Percentiles rank a stretch among this genome's conserved stretches.
Evolutionary conservation across 768 basidiomycete species (phyloP).

Genomic region (Leccinum disarticulatum): DNA sequence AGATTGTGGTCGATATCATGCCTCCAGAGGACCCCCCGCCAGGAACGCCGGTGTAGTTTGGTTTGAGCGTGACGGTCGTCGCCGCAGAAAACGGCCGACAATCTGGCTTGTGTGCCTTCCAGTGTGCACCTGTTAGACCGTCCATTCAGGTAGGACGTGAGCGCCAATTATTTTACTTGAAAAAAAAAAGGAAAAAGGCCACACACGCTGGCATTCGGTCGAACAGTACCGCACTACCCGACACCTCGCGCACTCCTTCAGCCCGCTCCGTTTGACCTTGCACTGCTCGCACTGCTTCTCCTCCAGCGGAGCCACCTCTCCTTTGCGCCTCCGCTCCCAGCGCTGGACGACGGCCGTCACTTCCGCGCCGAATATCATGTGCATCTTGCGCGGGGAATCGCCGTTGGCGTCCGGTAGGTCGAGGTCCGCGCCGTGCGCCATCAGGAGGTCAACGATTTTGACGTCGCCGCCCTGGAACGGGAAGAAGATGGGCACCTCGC

Average conservation of each 20-base stretch:
- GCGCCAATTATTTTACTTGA: not conserved
- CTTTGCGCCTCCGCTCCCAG: slow-evolving; percentile 48
- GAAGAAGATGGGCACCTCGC: slow-evolving; percentile 41
- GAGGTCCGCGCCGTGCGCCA: slow-evolving; percentile 51
- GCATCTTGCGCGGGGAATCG: slow-evolving; percentile 32
- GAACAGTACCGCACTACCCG: slow-evolving; percentile 53
- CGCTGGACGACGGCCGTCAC: slow-evolving; percentile 44
- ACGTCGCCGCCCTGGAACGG: slow-evolving; percentile 36
- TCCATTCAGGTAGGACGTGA: not conserved
- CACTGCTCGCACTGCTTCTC: slow-evolving; percentile 46
- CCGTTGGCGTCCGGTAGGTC: slow-evolving; percentile 42
- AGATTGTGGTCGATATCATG: slow-evolving; percentile 12
- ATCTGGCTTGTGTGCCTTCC: slow-evolving; percentile 46
- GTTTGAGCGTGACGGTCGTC: slow-evolving; percentile 48
- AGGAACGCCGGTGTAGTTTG: slow-evolving; percentile 33
- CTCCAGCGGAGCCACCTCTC: slow-evolving; percentile 41
- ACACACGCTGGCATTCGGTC: slow-evolving; percentile 52
- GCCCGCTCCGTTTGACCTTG: slow-evolving; percentile 24
- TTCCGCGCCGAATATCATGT: slow-evolving; percentile 39
- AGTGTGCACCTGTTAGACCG: slow-evolving; percentile 39
- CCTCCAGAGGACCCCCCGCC: not conserved
- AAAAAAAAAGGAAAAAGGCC: not conserved
- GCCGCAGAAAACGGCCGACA: slow-evolving; percentile 46
- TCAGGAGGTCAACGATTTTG: slow-evolving; percentile 41
- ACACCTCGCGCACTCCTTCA: slow-evolving; percentile 48